Base-by-base conservation (phyloP, 2,329 filamentous ascomycete species). In the Xylaria sp. region DNA sequence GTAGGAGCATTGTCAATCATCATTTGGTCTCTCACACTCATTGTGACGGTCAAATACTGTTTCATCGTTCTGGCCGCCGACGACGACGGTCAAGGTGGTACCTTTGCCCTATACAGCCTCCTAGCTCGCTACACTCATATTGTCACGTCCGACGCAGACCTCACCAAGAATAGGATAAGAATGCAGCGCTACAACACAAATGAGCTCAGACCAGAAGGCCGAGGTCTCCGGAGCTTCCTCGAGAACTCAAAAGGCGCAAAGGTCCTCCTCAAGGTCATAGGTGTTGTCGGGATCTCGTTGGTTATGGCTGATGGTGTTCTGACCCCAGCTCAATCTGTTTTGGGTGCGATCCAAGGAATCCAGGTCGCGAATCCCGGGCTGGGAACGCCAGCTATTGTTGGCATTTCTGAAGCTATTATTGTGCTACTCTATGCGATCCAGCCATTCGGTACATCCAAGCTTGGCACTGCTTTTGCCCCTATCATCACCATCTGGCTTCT, bases 281-380 rank as follows among this genome's bases (percentile, higher is more conserved):
- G 56, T n/a, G 44, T 59, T 9, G 39, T 59, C 42, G 56, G 56
- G 3, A 59, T 59, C 56, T 59, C 56, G 9, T 25, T 59, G 39
- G 56, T 59, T 17, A 59, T 59, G 56, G 56, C 56, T 22, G 56
- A 59, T 31, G 56, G 56, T 39, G 56, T 59, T 29, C 27, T 59
- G n/a, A 59, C 56, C n/a, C 56, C 56, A 36, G 56, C 56, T 39
- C 56, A 59, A 25, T 59, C 56, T 15, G 56, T 59, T 17, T 29
- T 59, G 5, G 56, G 56, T 44, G 56, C 56, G 29, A 59, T 59
- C 20, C 56, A 59, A 22, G 56, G 56, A 27, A 59, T 59, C 25
- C 56, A 42, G n/a, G 56, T 59, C 4, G 56, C 31, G 25, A 59
- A 59, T 31, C 56, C 56, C 5, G 56, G 47, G 3, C 27, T 59